These are phyloP conservation scores for Drosera spatulata DNA, from an alignment of 179 eudicot genomes.

Conservation along the genomic window DNA sequence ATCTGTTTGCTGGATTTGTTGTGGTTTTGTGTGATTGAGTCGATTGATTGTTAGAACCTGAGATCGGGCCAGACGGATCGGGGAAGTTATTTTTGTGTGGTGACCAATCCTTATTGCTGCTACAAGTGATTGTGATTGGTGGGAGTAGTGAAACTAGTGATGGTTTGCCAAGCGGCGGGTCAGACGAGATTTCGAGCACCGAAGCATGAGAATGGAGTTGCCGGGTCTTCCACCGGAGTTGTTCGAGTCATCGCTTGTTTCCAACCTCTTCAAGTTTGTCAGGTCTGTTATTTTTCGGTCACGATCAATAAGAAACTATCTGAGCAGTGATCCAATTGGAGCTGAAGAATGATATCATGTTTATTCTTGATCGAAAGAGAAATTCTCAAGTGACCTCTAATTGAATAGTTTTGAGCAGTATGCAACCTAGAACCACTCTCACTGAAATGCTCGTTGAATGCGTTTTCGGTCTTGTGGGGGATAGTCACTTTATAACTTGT, in stretches of 20 bases:
- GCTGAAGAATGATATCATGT: not conserved
- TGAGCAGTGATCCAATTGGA: too few species aligned
- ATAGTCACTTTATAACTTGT: too few species aligned
- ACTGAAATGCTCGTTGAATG: too few species aligned
- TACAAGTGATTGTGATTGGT: too few species aligned
- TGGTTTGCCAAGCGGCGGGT: constrained; percentile 98
- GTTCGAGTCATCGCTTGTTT: constrained; percentile 97
- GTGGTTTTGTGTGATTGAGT: too few species aligned
- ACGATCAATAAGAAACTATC: too few species aligned
- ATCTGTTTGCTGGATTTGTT: too few species aligned
- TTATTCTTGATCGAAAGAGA: not conserved
- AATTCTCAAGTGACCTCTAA: not conserved
- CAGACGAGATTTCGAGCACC: constrained; percentile 93
- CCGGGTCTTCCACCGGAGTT: constrained; percentile 75
- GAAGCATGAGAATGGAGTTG: constrained; percentile 86
- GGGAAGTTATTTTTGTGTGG: not conserved
- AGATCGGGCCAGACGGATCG: too few species aligned
- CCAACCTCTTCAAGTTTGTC: constrained; percentile 93
- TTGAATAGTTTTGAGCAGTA: too few species aligned
- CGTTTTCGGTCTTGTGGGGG: too few species aligned
- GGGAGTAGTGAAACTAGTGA: constrained; percentile 34
- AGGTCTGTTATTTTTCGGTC: constrained; percentile 33
- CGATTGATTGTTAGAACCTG: too few species aligned
- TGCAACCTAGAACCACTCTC: too few species aligned
- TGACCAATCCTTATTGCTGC: not conserved